Evolutionary conservation across 2,329 filamentous ascomycete species (phyloP).

Genomic region (Microsporum audouinii): DNA sequence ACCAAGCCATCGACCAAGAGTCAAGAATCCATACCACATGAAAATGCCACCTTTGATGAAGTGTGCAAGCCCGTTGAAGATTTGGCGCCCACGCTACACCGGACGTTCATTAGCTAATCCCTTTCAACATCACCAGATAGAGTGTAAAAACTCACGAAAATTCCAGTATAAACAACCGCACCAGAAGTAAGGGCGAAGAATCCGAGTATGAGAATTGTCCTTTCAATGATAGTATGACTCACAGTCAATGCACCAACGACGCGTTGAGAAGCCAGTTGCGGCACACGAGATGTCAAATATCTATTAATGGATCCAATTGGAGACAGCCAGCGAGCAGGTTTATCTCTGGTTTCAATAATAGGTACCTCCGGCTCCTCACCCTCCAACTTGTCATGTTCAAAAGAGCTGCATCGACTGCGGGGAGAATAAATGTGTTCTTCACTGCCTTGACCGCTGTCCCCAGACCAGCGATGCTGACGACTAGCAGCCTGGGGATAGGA

Average conservation of each 20-base stretch:
- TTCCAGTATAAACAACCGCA: slow-evolving; percentile 63
- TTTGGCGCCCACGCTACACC: slow-evolving; percentile 48
- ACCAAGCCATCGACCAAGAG: slow-evolving; percentile 78
- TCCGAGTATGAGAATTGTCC: slow-evolving; percentile 64
- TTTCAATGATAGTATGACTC: slow-evolving; percentile 58
- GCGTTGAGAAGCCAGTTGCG: slow-evolving; percentile 44
- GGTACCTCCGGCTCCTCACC: slow-evolving; percentile 27
- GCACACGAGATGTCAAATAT: slow-evolving; percentile 45
- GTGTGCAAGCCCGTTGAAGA: slow-evolving; percentile 83
- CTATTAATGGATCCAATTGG: slow-evolving; percentile 37
- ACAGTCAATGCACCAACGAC: slow-evolving; percentile 49
- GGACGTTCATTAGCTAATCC: slow-evolving; percentile 9
- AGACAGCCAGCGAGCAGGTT: slow-evolving; percentile 32
- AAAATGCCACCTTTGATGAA: slow-evolving; percentile 93
- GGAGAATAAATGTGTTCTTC: slow-evolving; percentile 57
- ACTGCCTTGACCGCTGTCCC: slow-evolving; percentile 64
- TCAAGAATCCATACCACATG: slow-evolving; percentile 82
- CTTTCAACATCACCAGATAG: not conserved
- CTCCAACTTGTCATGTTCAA: slow-evolving; percentile 36
- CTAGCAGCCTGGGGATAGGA: slow-evolving; percentile 27
- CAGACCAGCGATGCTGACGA: slow-evolving; percentile 47
- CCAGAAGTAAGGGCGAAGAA: slow-evolving; percentile 64
- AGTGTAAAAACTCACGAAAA: slow-evolving; percentile 55
- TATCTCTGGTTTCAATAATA: slow-evolving; percentile 37
- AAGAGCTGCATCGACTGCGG: slow-evolving; percentile 42